Conservation (phyloP, 129 eudicot species). For the Silybum marianum region DNA sequence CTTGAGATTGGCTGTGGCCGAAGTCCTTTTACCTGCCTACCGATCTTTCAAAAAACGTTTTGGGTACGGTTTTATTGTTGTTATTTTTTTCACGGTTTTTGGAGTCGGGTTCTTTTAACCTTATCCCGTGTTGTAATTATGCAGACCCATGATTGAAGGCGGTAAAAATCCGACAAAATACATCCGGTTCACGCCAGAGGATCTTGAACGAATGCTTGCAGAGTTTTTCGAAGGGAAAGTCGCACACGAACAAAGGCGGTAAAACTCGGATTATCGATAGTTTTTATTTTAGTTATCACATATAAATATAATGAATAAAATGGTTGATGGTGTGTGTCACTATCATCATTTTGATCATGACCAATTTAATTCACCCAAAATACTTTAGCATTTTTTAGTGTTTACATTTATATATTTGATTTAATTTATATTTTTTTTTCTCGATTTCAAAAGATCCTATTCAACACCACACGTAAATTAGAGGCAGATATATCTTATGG, state of each 20-base stretch:
- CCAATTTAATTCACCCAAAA: slow-evolving; percentile 7
- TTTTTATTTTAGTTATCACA: not conserved
- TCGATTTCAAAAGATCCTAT: not conserved
- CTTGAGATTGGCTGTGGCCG: slow-evolving; percentile 92
- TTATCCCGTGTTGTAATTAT: not conserved
- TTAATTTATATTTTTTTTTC: not conserved
- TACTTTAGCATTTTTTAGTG: not conserved
- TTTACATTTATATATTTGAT: not conserved
- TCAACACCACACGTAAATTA: not conserved
- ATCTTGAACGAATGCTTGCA: slow-evolving; percentile 90
- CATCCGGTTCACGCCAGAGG: slow-evolving; percentile 80
- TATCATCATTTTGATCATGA: slow-evolving; percentile 8
- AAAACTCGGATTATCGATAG: not conserved
- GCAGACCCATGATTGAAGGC: slow-evolving; percentile 70
- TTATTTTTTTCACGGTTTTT: not conserved
- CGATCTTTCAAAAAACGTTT: slow-evolving; percentile 73
- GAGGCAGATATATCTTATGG: not conserved
- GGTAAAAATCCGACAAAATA: slow-evolving; percentile 87
- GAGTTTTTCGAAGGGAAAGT: slow-evolving; percentile 94
- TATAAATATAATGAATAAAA: slow-evolving; percentile 9
- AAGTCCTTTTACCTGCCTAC: slow-evolving; percentile 92
- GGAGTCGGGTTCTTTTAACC: not conserved
- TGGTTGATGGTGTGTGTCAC: slow-evolving; percentile 16
- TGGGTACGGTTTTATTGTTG: slow-evolving; percentile 44
- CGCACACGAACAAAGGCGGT: slow-evolving; percentile 53